Conservation (phyloP, 139 green algal species). For the Picochlorum sp. region DNA sequence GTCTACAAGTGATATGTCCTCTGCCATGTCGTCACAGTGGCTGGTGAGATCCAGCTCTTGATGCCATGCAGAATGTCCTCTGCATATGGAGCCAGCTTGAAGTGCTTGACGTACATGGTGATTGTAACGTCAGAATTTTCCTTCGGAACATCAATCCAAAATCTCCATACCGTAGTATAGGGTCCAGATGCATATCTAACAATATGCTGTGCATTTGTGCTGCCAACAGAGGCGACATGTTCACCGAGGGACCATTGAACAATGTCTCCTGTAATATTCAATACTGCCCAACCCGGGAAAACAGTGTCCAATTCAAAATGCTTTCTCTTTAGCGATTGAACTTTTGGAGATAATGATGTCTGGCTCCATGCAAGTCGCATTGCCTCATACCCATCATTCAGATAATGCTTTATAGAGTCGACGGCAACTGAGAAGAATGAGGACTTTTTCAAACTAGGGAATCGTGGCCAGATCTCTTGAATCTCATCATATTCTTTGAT, state of each 20-base stretch:
- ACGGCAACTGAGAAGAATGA: neutral
- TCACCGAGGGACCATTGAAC: conserved; percentile 28
- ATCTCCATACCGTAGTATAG: conserved; percentile 9
- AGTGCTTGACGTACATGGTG: conserved; percentile 8
- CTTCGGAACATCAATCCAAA: conserved; percentile 27
- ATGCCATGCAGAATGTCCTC: conserved; percentile 6
- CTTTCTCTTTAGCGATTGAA: neutral
- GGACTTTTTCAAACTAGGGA: neutral
- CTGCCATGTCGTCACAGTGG: conserved; percentile 12
- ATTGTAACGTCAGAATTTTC: neutral
- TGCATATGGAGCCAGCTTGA: conserved; percentile 6
- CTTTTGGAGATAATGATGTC: conserved; percentile 4
- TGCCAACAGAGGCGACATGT: conserved; percentile 1
- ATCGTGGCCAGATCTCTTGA: too few species aligned
- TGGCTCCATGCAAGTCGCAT: neutral
- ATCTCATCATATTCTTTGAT: neutral
- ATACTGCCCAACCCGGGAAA: conserved; percentile 18
- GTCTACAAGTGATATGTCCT: neutral
- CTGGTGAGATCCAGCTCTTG: conserved; percentile 12
- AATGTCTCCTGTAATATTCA: conserved; percentile 38
- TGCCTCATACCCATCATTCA: conserved; percentile 3
- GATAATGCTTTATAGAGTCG: neutral
- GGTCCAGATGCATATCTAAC: conserved; percentile 29
- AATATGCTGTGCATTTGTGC: conserved; percentile 13
- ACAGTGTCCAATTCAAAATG: conserved; percentile 17